Percentiles rank a stretch among this genome's conserved stretches.
phyloP scores from a whole-genome alignment of 371 early-diverging fungal genomes.

The Rhizopus microsporus region DNA sequence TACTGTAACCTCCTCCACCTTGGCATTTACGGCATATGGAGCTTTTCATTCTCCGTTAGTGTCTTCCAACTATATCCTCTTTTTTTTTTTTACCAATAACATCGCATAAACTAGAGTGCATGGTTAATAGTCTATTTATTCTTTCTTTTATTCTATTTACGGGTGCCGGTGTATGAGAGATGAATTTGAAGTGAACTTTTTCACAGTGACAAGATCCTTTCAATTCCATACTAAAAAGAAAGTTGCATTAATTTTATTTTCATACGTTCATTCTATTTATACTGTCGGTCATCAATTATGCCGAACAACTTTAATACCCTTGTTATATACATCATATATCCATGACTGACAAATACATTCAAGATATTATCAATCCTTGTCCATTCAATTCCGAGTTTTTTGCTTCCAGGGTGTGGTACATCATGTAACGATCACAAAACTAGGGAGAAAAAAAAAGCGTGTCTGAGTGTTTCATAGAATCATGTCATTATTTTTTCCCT shows the following conservation, averaged over 20 bases:
- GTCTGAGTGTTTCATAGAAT: too few species aligned
- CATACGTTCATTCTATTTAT: too few species aligned
- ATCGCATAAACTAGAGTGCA: constrained; percentile 39
- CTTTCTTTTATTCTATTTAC: constrained; percentile 24
- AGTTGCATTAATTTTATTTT: neutral
- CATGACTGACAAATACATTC: too few species aligned
- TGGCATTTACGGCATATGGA: constrained; percentile 54
- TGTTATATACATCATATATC: too few species aligned
- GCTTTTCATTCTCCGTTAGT: constrained; percentile 18
- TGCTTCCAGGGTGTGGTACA: too few species aligned
- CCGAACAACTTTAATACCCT: too few species aligned
- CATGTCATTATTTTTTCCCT: too few species aligned
- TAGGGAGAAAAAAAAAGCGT: too few species aligned
- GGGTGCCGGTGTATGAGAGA: constrained; percentile 39
- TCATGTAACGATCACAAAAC: too few species aligned
- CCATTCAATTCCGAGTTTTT: too few species aligned
- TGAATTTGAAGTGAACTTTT: constrained; percentile 40
- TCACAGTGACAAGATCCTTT: constrained; percentile 57
- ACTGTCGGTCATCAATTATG: too few species aligned
- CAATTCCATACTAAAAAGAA: constrained; percentile 39
- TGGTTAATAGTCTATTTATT: neutral
- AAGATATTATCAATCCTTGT: too few species aligned
- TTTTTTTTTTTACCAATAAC: constrained; percentile 43
- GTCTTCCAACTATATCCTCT: neutral
- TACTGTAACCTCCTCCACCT: constrained; percentile 48